Evolutionary conservation across 805 yeast species (phyloP).

Genomic region (Metschnikowia amazonensis): DNA sequence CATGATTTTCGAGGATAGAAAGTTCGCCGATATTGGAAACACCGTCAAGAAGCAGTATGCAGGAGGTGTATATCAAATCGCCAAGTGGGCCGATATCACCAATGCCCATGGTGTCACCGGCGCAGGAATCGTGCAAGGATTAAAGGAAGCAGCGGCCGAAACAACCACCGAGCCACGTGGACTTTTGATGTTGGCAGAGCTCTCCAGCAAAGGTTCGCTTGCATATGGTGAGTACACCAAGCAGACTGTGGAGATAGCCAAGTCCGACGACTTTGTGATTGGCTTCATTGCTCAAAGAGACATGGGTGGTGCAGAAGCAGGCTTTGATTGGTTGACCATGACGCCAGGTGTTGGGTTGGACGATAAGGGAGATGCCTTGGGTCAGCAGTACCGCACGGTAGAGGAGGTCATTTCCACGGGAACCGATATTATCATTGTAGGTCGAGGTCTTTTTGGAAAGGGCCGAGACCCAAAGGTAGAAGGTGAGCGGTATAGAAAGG

Average conservation of each 20-base stretch:
- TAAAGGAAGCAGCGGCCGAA: slow-evolving; percentile 74
- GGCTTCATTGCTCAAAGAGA: slow-evolving; percentile 94
- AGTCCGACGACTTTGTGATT: slow-evolving; percentile 84
- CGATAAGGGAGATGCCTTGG: slow-evolving; percentile 91
- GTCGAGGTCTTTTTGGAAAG: slow-evolving; percentile 92
- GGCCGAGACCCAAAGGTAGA: slow-evolving; percentile 89
- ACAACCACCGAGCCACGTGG: slow-evolving; percentile 80
- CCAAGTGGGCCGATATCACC: slow-evolving; percentile 94
- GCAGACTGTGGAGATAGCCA: slow-evolving; percentile 82
- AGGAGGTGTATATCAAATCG: slow-evolving; percentile 85
- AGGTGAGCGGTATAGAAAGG: slow-evolving; percentile 82
- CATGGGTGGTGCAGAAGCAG: slow-evolving; percentile 79
- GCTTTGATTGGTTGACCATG: slow-evolving; percentile 93
- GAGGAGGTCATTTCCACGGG: slow-evolving; percentile 79
- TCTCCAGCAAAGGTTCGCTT: slow-evolving; percentile 88
- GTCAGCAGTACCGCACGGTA: slow-evolving; percentile 95
- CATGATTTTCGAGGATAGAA: slow-evolving; percentile 92
- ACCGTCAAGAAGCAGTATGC: slow-evolving; percentile 93
- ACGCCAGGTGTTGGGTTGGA: slow-evolving; percentile 99
- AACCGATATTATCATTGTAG: slow-evolving; percentile 96
- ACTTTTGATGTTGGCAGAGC: slow-evolving; percentile 89
- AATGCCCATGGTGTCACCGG: slow-evolving; percentile 99
- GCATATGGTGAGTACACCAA: slow-evolving; percentile 90
- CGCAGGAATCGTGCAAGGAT: slow-evolving; percentile 83
- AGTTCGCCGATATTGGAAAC: slow-evolving; percentile 97